Base-by-base conservation (phyloP, 495 filamentous ascomycete species). In the Pyronema domesticum region DNA sequence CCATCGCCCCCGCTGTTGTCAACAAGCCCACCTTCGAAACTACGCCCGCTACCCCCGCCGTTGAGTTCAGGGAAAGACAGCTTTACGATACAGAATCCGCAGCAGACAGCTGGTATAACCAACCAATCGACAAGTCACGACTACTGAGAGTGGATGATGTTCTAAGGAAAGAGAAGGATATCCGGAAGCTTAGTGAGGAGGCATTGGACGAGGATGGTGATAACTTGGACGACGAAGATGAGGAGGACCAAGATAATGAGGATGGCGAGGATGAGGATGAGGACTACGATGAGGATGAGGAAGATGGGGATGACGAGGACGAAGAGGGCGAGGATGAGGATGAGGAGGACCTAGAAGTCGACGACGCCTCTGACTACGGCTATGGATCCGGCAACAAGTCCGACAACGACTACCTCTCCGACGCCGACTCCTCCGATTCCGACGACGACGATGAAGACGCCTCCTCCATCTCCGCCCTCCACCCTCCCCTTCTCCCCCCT, bases 361-460 rank as follows among this genome's bases (percentile, higher is more conserved):
- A 91, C 2, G 95, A 95, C 64, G 89, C 87, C 43, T 65, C 63
- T 3, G 84, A 82, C 10, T 83, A 86, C 40, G 81, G 83, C 40
- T 85, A 94, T 63, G 91, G 96, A 70, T 79, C 79, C 57, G 91
- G 91, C 3, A 95, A 95, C 63, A 89, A 81, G 50, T 68, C 70
- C 13, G 74, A 70, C 13, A 88, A 94, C 63, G 91, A 98, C 69
- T 79, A 80, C 57, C 89, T 89, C 2, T 95, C 95, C 63, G 89
- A 81, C 51, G 68, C 70, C n/a, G 74, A 70, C n/a, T 74, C 87
- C 43, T 64, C 61, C 6, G 77, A 56, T 44, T 62, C 40, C 59
- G 65, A 45, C 52, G 71, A 19, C 70, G 72, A 19, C 64, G 68
- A 51, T 63, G 61, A n/a, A n/a, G n/a, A 35, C 54, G 67, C 7